Percentiles rank a stretch among this genome's conserved stretches.
Evolutionary conservation across 2,329 filamentous ascomycete species (phyloP).

Genomic region (Lachnellula subtilissima): DNA sequence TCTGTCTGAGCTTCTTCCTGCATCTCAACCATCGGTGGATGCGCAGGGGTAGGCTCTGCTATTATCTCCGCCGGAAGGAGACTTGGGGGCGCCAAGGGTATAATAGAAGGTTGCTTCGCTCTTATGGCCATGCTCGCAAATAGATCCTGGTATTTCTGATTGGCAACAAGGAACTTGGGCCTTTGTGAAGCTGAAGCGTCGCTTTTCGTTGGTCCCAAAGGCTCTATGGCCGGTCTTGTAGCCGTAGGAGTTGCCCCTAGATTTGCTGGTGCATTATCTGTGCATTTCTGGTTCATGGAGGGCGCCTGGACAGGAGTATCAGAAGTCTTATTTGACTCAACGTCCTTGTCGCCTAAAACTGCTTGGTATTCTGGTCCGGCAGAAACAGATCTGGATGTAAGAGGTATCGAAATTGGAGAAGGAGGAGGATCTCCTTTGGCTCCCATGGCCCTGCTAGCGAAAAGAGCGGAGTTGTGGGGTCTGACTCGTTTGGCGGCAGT

Average conservation of each 20-base stretch:
- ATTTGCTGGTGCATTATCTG: too few species aligned
- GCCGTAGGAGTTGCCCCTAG: too few species aligned
- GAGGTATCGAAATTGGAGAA: background rate
- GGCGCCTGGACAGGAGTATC: too few species aligned
- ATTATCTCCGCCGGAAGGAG: background rate
- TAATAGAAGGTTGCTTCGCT: background rate
- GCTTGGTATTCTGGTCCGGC: background rate
- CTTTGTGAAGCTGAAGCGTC: too few species aligned
- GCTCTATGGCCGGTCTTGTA: too few species aligned
- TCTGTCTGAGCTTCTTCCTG: background rate
- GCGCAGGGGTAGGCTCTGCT: background rate
- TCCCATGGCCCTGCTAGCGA: too few species aligned
- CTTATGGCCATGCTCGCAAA: background rate
- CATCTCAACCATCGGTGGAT: background rate
- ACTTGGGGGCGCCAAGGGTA: background rate
- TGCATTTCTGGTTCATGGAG: too few species aligned
- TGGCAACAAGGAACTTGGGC: background rate
- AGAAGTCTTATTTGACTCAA: background rate
- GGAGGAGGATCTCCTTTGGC: too few species aligned
- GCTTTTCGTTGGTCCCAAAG: too few species aligned
- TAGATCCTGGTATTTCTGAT: background rate
- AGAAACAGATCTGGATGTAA: background rate
- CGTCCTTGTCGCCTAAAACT: background rate
- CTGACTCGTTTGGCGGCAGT: background rate
- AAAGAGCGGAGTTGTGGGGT: background rate